Evolutionary conservation across 805 yeast genomes (phyloP).

Genomic region (Saccharomyces paradoxus): DNA sequence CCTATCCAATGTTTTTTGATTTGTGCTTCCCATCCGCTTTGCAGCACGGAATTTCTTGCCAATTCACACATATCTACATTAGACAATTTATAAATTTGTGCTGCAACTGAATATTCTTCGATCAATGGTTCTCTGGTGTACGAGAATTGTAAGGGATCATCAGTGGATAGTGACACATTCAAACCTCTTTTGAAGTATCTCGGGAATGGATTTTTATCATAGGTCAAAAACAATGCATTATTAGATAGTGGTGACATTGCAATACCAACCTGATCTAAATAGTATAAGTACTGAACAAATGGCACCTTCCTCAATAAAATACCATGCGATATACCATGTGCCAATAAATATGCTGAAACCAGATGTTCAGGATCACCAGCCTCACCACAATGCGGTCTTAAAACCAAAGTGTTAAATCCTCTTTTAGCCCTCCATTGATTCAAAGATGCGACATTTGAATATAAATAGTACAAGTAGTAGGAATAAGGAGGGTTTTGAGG

Average conservation of each 20-base stretch:
- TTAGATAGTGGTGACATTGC: conserved; percentile 98
- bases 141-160: conserved; percentile 95
- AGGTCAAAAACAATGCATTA: conserved; percentile 89
- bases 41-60: conserved; percentile 85
- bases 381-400: conserved; percentile 97
- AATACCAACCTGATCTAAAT: conserved; percentile 88
- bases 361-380: conserved; percentile 99
- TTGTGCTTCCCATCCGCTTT: conserved; percentile 86
- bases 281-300: conserved; percentile 85
- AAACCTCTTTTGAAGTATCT: conserved; percentile 86
- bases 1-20: conserved; percentile 94
- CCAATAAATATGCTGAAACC: conserved; percentile 76
- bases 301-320: conserved; percentile 89
- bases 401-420: conserved; percentile 80
- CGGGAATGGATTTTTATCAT: conserved; percentile 94
- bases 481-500: conserved; percentile 93
- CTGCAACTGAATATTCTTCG: conserved; percentile 97
- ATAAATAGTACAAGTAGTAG: conserved; percentile 83
- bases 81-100: conserved; percentile 89
- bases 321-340: conserved; percentile 94
- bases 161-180: conserved; percentile 90
- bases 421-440: conserved; percentile 73
- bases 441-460: conserved; percentile 76
- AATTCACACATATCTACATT: conserved; percentile 96
- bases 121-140: conserved; percentile 95